Base-by-base conservation (phyloP, 768 basidiomycete species). In the Amanita molliuscula region DNA sequence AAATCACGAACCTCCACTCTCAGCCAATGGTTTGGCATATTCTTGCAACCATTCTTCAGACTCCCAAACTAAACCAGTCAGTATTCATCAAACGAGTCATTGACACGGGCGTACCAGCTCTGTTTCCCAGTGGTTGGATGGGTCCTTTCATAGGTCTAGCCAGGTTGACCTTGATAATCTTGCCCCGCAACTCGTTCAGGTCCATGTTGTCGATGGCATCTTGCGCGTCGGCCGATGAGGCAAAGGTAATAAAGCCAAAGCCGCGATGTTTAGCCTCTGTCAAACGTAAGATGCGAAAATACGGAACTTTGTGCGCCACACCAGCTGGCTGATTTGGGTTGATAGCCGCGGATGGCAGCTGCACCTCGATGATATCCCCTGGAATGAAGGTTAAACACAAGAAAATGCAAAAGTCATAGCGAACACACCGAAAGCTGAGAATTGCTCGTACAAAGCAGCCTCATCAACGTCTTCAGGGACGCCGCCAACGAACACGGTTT, bases 161-260 rank as follows among this genome's bases (percentile, higher is more conserved):
- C 35, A 93, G 65, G 62, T 88, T 95, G 44, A 84, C 91, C 68
- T 84, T 88, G 54, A 88, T 67, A 46, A 86, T 82, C 52, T 77
- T 78, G 44, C 82, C 90, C 44, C 71, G 75, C 52, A 88, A 72
- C 62, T 94, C 93, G 60, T 95, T 96, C 66, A 94, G 70, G 66
- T 98, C 93, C 89, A 93, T 97, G 69, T 98, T 98, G 73, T 98
- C 95, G 53, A 97, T 95, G 25, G 95, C 95, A 63, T 97, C 94
- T 61, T 89, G 86, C 4, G 95, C 93, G 65, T 95, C 91, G 20
- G 77, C 76, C 7, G 86, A 62, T 6, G 83, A 84, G 9, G 81
- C 68, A 62, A 79, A 98, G 1, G 92, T 93, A 43, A 97, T 79
- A 62, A 97, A 97, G 7, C 84, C 95, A 68, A 93, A 97, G 8